Evolutionary conservation across 805 yeast species (phyloP).

Genomic region (Naumovozyma baii): DNA sequence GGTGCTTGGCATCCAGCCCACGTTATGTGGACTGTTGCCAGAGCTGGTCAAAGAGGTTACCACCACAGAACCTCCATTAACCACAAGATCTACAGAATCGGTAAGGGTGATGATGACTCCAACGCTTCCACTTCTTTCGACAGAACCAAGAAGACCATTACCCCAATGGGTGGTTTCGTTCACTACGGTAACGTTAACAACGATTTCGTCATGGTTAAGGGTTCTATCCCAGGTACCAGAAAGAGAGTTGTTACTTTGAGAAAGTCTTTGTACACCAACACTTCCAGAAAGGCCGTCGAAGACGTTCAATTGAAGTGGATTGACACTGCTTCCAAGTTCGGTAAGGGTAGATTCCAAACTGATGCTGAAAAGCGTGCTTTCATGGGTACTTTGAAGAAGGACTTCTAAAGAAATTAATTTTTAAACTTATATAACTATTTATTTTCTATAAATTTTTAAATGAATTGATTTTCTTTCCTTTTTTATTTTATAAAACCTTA

Average conservation of each 20-base stretch:
- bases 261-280: conserved; percentile 95
- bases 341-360: conserved; percentile 99
- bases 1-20: conserved; percentile 99
- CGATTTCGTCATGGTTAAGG: conserved; percentile 96
- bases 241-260: conserved; percentile 99
- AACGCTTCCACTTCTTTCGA: conserved; percentile 95
- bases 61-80: conserved; percentile 99
- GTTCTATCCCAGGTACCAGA: conserved; percentile 99
- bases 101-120: conserved; percentile 90
- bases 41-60: conserved; percentile 99
- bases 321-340: conserved; percentile 99
- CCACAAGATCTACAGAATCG: conserved; percentile 99
- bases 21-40: conserved; percentile 99
- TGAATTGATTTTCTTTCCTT: conserved; percentile 1
- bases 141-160: conserved; percentile 99
- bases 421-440: conserved; percentile 3
- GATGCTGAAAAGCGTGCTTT: conserved; percentile 99
- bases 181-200: conserved; percentile 97
- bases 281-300: conserved; percentile 96
- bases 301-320: conserved; percentile 97
- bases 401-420: conserved; percentile 41
- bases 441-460: neutral
- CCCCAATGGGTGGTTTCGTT: conserved; percentile 99
- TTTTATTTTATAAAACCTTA: no score
- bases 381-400: conserved; percentile 99